Percentiles rank a stretch among this genome's conserved stretches.
These are phyloP conservation scores for Colletotrichum phormii DNA, from an alignment of 2,329 filamentous ascomycete species.

Conservation along the genomic window DNA sequence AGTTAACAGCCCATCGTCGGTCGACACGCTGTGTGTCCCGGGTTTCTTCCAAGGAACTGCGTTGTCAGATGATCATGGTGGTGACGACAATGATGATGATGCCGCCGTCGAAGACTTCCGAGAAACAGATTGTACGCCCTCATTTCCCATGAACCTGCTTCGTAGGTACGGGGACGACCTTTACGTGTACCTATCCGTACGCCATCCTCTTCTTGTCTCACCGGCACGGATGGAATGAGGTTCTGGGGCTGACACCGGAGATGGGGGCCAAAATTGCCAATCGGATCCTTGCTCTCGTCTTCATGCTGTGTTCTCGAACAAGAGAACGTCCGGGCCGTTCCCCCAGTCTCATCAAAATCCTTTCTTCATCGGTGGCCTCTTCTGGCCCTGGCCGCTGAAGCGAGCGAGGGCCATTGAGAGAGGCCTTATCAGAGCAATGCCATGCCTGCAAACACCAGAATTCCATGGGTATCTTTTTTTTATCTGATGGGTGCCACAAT, in stretches of 20 bases:
- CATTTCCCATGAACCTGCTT: neutral
- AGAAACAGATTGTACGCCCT: neutral
- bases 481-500: conserved; percentile 16
- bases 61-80: conserved; percentile 2
- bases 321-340: neutral
- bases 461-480: conserved; percentile 14
- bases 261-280: neutral
- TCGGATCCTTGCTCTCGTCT: neutral
- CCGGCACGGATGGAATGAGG: neutral
- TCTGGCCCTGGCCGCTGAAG: conserved; percentile 13
- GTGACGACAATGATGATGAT: neutral
- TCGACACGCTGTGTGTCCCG: neutral
- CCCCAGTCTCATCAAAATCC: conserved; percentile 17
- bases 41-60: neutral
- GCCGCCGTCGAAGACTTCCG: neutral
- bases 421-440: conserved; percentile 15
- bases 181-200: neutral
- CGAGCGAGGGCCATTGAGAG: neutral
- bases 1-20: conserved; percentile 14
- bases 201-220: neutral
- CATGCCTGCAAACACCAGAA: conserved; percentile 15
- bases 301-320: neutral
- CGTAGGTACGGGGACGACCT: neutral
- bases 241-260: neutral
- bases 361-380: conserved; percentile 15